A percentile compares a stretch with the other conserved stretches of the same genome.
phyloP scores from a whole-genome alignment of 192 early-diverging fungal species.

The Gigaspora rosea region DNA sequence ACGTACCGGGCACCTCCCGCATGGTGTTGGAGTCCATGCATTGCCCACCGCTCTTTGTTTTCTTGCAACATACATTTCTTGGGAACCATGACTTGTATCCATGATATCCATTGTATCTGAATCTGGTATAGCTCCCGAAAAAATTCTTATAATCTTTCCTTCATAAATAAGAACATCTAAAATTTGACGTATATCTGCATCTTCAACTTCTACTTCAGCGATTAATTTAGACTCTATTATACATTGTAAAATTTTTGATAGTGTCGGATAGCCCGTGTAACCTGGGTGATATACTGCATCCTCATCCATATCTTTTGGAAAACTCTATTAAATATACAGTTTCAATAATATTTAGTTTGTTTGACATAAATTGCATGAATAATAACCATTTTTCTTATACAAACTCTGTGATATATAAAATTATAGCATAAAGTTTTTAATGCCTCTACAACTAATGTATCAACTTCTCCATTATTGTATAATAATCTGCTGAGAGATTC shows the following conservation, averaged over 20 bases:
- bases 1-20: conserved; percentile 83
- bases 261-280: neutral
- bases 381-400: neutral
- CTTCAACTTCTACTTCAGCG: conserved; percentile 15
- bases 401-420: conserved; percentile 16
- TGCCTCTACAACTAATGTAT: conserved; percentile 14
- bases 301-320: conserved; percentile 5
- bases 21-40: conserved; percentile 78
- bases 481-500: conserved; percentile 23
- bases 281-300: neutral
- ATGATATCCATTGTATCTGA: neutral
- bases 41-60: conserved; percentile 44
- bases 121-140: neutral
- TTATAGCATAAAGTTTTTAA: conserved; percentile 23
- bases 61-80: conserved; percentile 58
- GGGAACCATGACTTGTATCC: conserved; percentile 38
- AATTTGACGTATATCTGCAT: conserved; percentile 19
- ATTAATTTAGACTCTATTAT: conserved; percentile 18
- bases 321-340: conserved; percentile 5
- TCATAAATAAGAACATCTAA: conserved; percentile 12
- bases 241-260: conserved; percentile 14
- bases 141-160: conserved; percentile 14
- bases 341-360: neutral
- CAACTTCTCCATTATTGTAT: conserved; percentile 14
- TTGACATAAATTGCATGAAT: neutral